Base-by-base conservation (phyloP, 2,329 filamentous ascomycete species). In the Colletotrichum liaoningense region DNA sequence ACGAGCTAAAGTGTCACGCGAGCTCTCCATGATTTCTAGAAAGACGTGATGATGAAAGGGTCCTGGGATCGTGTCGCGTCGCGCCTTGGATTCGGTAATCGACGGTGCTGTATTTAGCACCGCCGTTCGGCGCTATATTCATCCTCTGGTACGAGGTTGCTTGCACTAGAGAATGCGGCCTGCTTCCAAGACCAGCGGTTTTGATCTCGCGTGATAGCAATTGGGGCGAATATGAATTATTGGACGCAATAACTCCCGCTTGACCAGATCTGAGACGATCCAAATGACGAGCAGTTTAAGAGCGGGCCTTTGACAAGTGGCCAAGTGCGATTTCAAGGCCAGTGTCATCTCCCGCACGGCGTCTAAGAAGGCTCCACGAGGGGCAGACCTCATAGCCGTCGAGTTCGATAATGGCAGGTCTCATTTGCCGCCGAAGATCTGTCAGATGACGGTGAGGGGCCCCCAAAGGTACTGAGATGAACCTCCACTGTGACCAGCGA, bases 361-460 rank as follows among this genome's bases (percentile, higher is more conserved):
- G 68, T 64, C 22, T 62, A 65, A 49, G 54, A 42, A 52, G 49
- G 56, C 70, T 42, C 55, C 55, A 70, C 22, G 66, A 65, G 42
- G 60, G 70, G 59, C n/a, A 55, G n/a, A 56, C n/a, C 46, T 60
- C 58, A 12, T 46, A 42, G 49, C 22, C 12, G 38, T 55, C 63
- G 33, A 35, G 11, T 35, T 35, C 33, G 62, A 67, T 46, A 19
- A 28, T 52, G 26, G 67, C 14, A 56, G 55, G 62, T 59, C 35
- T 74, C 72, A 67, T 74, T 38, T 74, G 72, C 56, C 68, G 72
- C 68, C 63, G 49, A 72, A 28, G 30, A 42, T 59, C 55, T 59
- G 52, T 59, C 62, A 56, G 60, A 65, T 33, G 67, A 73, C 56
- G 42, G 35, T 63, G 70, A 73, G 60, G 67, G 65, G 55, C 14